A percentile compares a stretch with the other conserved stretches of the same genome.
phyloP scores from a whole-genome alignment of 768 basidiomycete genomes.

The Termitomyces sp. region DNA sequence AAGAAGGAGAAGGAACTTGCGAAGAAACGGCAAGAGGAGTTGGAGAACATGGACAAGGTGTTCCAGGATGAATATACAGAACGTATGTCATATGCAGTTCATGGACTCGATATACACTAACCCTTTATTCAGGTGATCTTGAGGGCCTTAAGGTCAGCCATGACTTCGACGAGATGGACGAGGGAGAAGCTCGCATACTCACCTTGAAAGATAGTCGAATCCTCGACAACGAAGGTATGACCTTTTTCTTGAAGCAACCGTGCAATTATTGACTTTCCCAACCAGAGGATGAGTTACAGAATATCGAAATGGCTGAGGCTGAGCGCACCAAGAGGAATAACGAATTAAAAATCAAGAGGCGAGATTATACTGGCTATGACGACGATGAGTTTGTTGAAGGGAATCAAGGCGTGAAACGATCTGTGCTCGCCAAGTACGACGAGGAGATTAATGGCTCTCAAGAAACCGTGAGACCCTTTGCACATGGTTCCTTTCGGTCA shows the following conservation, averaged over 20 bases:
- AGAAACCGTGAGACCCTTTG: slow-evolving; percentile 50
- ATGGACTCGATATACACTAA: not conserved
- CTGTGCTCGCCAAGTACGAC: slow-evolving; percentile 90
- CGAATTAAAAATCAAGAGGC: slow-evolving; percentile 84
- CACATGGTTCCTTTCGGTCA: not conserved
- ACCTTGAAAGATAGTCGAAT: slow-evolving; percentile 96
- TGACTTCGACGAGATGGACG: slow-evolving; percentile 87
- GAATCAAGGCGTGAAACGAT: slow-evolving; percentile 73
- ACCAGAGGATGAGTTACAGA: slow-evolving; percentile 96
- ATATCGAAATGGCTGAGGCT: slow-evolving; percentile 89
- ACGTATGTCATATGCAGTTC: slow-evolving; percentile 45
- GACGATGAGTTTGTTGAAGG: slow-evolving; percentile 89
- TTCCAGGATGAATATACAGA: slow-evolving; percentile 82
- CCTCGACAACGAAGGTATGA: slow-evolving; percentile 87
- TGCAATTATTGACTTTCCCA: not conserved
- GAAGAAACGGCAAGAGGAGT: slow-evolving; percentile 74
- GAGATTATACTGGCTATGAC: slow-evolving; percentile 92
- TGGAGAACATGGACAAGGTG: slow-evolving; percentile 80
- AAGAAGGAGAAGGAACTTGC: slow-evolving; percentile 89
- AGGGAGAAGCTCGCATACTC: slow-evolving; percentile 93
- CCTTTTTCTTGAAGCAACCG: not conserved
- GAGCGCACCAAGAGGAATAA: slow-evolving; percentile 76
- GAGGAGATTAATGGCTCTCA: slow-evolving; percentile 77
- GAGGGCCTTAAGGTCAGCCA: slow-evolving; percentile 94
- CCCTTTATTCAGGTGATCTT: slow-evolving; percentile 58